A percentile compares a stretch with the other conserved stretches of the same genome.
Conservation (phyloP, 2,329 filamentous ascomycete genomes). For the Epichloe coenophiala region DNA sequence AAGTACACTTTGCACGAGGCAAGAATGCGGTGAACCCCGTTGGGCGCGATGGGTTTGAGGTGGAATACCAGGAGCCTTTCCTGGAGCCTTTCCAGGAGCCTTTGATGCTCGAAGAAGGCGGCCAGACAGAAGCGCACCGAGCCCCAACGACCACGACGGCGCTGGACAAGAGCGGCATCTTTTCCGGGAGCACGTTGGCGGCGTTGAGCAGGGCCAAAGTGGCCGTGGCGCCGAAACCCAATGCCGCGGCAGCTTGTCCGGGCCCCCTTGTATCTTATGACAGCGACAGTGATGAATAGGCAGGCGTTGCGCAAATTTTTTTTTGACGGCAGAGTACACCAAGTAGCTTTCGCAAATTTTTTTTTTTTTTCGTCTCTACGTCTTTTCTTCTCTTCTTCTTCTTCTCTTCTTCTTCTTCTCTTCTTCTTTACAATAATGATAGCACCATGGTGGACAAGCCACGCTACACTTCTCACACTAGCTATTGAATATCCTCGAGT, state of each 20-base stretch:
- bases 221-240: slow-evolving; percentile 39
- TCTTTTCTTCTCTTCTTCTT: too few species aligned
- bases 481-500: slow-evolving; percentile 79
- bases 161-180: slow-evolving; percentile 45
- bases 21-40: slow-evolving; percentile 50
- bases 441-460: slow-evolving; percentile 8
- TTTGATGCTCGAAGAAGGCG: slow-evolving; percentile 44
- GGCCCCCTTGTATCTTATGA: slow-evolving; percentile 80
- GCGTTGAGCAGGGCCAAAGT: slow-evolving; percentile 52
- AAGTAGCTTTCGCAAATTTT: slow-evolving; percentile 4
- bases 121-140: slow-evolving; percentile 22
- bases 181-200: slow-evolving; percentile 70
- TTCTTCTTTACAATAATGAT: slow-evolving; percentile 17
- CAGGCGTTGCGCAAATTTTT: neutral
- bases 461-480: slow-evolving; percentile 20
- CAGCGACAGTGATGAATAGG: slow-evolving; percentile 64
- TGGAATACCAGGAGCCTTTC: slow-evolving; percentile 46
- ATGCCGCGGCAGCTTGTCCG: slow-evolving; percentile 35
- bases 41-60: slow-evolving; percentile 44
- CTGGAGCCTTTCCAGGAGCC: slow-evolving; percentile 28
- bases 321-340: neutral
- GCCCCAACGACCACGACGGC: slow-evolving; percentile 20
- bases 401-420: neutral
- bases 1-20: slow-evolving; percentile 80
- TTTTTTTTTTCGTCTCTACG: neutral